These are phyloP conservation scores for Basidiobolus meristosporus DNA, from an alignment of 371 early-diverging fungal genomes.

Conservation along the genomic window DNA sequence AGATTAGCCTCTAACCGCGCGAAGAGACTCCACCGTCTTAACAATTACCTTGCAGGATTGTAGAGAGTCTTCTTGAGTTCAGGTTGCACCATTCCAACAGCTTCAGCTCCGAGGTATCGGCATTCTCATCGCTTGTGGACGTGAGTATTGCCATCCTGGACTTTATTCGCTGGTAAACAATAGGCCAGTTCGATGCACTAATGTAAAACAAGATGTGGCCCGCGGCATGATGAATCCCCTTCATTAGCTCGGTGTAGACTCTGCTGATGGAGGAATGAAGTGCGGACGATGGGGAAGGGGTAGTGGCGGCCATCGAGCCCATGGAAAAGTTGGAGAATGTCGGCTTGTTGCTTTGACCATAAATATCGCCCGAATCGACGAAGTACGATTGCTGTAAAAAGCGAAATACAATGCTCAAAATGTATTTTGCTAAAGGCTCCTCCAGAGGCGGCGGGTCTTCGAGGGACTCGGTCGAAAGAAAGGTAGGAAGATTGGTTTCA, in stretches of 20 bases:
- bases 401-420: constrained; percentile 34
- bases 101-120: constrained; percentile 55
- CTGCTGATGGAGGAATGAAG: background rate
- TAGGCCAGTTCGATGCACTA: constrained; percentile 63
- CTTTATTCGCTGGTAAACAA: constrained; percentile 46
- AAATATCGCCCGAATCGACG: constrained; percentile 11
- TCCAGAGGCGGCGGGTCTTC: constrained; percentile 64
- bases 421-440: constrained; percentile 39
- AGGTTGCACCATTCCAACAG: constrained; percentile 58
- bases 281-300: background rate
- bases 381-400: constrained; percentile 30
- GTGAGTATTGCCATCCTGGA: constrained; percentile 28
- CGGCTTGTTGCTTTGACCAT: constrained; percentile 27
- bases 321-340: constrained; percentile 14
- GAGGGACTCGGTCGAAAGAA: too few relatives aligned
- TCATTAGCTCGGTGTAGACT: constrained; percentile 15
- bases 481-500: too few relatives aligned
- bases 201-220: constrained; percentile 57
- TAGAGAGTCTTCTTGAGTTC: constrained; percentile 43
- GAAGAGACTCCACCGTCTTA: too few relatives aligned
- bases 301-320: constrained; percentile 5
- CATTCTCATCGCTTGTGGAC: constrained; percentile 34
- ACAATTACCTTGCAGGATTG: constrained; percentile 31
- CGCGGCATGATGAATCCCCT: constrained; percentile 45
- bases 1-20: background rate